Conservation (phyloP, 2,329 filamentous ascomycete species). For the Alternaria arborescens region DNA sequence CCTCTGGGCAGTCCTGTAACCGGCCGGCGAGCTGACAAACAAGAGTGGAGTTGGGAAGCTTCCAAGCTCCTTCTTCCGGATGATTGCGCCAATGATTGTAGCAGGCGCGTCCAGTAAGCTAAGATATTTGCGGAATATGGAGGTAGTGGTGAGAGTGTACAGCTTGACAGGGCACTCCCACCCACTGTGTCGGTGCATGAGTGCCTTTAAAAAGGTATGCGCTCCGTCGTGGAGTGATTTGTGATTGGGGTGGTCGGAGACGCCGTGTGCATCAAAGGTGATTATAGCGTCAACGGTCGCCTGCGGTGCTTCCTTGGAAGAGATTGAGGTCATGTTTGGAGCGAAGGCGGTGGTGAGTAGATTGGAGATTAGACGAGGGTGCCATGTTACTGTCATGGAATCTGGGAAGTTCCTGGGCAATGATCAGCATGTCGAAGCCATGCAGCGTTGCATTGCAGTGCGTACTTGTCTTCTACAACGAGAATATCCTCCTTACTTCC, state of each 20-base stretch:
- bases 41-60: slow-evolving; percentile 66
- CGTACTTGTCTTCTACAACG: slow-evolving; percentile 78
- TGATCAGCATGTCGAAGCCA: slow-evolving; percentile 19
- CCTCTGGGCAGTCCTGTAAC: slow-evolving; percentile 73
- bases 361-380: slow-evolving; percentile 71
- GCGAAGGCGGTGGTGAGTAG: slow-evolving; percentile 79
- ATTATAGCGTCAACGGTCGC: slow-evolving; percentile 80
- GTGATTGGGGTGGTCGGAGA: slow-evolving; percentile 94
- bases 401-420: slow-evolving; percentile 75
- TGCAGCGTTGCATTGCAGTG: slow-evolving; percentile 6
- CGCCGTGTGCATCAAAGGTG: slow-evolving; percentile 84
- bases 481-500: slow-evolving; percentile 79
- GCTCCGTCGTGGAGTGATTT: slow-evolving; percentile 87
- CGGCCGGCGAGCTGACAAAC: slow-evolving; percentile 72
- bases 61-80: slow-evolving; percentile 62
- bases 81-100: slow-evolving; percentile 69
- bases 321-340: slow-evolving; percentile 63
- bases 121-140: slow-evolving; percentile 80
- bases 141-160: slow-evolving; percentile 82
- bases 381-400: slow-evolving; percentile 84
- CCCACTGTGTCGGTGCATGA: slow-evolving; percentile 70
- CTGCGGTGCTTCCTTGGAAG: slow-evolving; percentile 56
- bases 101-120: slow-evolving; percentile 77
- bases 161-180: slow-evolving; percentile 79
- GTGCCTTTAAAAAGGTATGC: slow-evolving; percentile 71